These are phyloP conservation scores for Pseudofabraea citricarpa DNA, from an alignment of 2,329 filamentous ascomycete genomes.

Conservation along the genomic window DNA sequence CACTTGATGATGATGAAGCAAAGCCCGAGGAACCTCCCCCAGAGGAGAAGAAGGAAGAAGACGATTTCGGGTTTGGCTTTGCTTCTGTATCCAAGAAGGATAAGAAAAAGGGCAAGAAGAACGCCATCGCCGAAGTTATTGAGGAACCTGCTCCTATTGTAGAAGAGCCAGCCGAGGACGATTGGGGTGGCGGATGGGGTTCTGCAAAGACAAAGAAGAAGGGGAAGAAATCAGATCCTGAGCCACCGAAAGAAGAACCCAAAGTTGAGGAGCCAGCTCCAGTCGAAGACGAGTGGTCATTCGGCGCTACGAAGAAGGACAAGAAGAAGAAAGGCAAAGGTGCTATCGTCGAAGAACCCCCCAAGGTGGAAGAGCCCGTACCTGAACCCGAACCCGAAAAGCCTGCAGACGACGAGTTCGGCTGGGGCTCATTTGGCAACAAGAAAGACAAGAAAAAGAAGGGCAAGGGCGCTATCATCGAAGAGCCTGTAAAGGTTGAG, in stretches of 20 bases:
- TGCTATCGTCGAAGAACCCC: conserved; percentile 10
- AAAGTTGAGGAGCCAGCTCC: conserved; percentile 20
- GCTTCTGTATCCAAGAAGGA: conserved; percentile 33
- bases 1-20: conserved; percentile 36
- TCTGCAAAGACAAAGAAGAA: conserved; percentile 43
- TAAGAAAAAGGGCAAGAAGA: conserved; percentile 35
- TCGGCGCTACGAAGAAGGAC: conserved; percentile 9
- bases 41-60: conserved; percentile 30
- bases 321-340: conserved; percentile 39
- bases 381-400: conserved; percentile 27
- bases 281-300: conserved; percentile 16
- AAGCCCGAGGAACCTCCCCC: conserved; percentile 19
- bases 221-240: conserved; percentile 24
- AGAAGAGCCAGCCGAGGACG: conserved; percentile 32
- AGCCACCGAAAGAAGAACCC: conserved; percentile 20
- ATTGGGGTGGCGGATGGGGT: conserved; percentile 46
- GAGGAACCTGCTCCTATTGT: conserved; percentile 10
- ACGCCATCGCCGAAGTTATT: conserved; percentile 18
- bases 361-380: conserved; percentile 27
- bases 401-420: conserved; percentile 26
- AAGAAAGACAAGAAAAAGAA: conserved; percentile 40
- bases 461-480: conserved; percentile 22
- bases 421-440: conserved; percentile 13
- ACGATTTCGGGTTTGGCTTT: conserved; percentile 31
- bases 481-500: conserved; percentile 21